Evolutionary conservation across 1,139 yeast genomes (phyloP).

Genomic region (Hyphopichia buzzinii): DNA sequence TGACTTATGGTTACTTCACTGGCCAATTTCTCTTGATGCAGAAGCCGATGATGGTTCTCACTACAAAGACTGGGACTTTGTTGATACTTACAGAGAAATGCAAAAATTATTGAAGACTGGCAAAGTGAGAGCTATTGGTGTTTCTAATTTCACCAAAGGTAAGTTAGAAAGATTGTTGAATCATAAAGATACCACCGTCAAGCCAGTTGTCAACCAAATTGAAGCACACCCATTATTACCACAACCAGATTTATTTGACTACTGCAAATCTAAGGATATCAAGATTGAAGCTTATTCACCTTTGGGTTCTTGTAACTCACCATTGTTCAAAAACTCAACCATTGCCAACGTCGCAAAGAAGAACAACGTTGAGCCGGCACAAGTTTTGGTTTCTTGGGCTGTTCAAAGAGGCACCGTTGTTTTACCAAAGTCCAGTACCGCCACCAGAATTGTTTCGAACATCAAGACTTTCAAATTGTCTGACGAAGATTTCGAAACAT

Average conservation of each 20-base stretch:
- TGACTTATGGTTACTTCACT: constrained; percentile 81
- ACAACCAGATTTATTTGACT: constrained; percentile 47
- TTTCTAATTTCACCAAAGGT: constrained; percentile 53
- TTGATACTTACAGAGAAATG: constrained; percentile 69
- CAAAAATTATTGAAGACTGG: constrained; percentile 60
- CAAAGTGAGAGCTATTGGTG: constrained; percentile 60
- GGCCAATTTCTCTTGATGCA: constrained; percentile 67
- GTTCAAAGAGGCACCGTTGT: constrained; percentile 51
- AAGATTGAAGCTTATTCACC: constrained; percentile 59
- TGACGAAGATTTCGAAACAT: constrained; percentile 33
- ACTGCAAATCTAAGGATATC: constrained; percentile 42
- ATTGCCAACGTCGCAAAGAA: constrained; percentile 44
- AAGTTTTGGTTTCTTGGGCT: constrained; percentile 53
- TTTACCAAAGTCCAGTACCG: constrained; percentile 52
- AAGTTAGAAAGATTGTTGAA: constrained; percentile 46
- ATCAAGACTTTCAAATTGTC: constrained; percentile 30
- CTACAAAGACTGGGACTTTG: constrained; percentile 48
- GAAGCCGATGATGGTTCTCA: constrained; percentile 13
- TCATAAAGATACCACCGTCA: constrained; percentile 41
- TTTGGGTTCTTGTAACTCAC: constrained; percentile 55
- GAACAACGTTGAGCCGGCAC: constrained; percentile 42
- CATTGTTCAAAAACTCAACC: constrained; percentile 43
- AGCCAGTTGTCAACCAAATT: constrained; percentile 52
- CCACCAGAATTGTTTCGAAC: constrained; percentile 33
- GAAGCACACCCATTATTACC: constrained; percentile 62